These are phyloP conservation scores for Starmera stellimalicola DNA, from an alignment of 1,139 yeast genomes.

Conservation along the genomic window DNA sequence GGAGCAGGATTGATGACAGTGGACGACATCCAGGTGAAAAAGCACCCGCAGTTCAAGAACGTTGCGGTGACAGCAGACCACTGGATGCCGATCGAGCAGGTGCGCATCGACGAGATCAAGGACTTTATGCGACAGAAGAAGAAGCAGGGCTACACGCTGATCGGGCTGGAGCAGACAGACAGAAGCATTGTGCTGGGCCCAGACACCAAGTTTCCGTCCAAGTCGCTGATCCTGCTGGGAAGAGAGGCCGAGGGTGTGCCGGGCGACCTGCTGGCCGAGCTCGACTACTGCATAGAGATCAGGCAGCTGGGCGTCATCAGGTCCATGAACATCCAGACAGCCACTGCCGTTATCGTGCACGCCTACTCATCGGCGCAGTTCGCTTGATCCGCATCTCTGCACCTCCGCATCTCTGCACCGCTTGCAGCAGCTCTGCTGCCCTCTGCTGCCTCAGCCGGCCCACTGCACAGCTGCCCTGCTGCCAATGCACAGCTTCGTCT, in stretches of 20 bases:
- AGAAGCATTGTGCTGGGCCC: constrained; percentile 61
- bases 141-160: constrained; percentile 71
- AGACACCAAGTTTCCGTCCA: constrained; percentile 63
- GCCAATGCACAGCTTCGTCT: no score
- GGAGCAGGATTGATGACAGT: constrained; percentile 82
- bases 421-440: no score
- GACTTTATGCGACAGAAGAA: constrained; percentile 55
- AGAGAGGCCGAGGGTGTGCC: constrained; percentile 90
- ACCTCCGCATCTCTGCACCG: no score
- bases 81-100: constrained; percentile 95
- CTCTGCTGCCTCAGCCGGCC: no score
- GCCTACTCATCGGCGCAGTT: constrained; percentile 48
- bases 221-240: constrained; percentile 71
- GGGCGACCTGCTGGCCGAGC: constrained; percentile 70
- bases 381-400: no score
- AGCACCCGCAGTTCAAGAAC: constrained; percentile 62
- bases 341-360: constrained; percentile 88
- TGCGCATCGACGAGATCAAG: constrained; percentile 44
- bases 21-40: constrained; percentile 54
- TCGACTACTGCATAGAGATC: constrained; percentile 83
- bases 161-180: constrained; percentile 91
- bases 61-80: constrained; percentile 92
- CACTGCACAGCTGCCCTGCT: no score
- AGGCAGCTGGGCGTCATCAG: constrained; percentile 88
- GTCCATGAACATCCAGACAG: constrained; percentile 95